These are phyloP conservation scores for Helicocarpus griseus DNA, from an alignment of 2,329 filamentous ascomycete genomes.

Conservation along the genomic window DNA sequence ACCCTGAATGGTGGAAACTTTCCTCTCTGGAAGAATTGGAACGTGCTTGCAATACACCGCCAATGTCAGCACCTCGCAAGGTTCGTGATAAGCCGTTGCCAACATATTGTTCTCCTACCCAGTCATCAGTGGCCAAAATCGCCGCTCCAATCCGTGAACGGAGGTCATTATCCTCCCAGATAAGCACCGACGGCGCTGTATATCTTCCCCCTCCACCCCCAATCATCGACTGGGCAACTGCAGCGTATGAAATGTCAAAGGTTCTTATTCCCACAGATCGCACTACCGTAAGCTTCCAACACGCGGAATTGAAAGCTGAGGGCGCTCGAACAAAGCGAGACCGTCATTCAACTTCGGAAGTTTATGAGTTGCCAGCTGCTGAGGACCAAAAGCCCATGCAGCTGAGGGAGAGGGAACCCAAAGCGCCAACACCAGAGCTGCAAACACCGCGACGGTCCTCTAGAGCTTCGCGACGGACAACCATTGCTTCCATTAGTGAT, in stretches of 20 bases:
- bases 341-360: constrained; percentile 45
- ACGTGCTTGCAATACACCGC: constrained; percentile 42
- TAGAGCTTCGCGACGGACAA: constrained; percentile 47
- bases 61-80: constrained; percentile 45
- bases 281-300: constrained; percentile 63
- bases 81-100: constrained; percentile 49
- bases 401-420: constrained; percentile 59
- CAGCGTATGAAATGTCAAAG: constrained; percentile 73
- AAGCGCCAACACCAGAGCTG: constrained; percentile 32
- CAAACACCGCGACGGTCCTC: constrained; percentile 44
- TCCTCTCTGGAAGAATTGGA: constrained; percentile 62
- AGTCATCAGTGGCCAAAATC: constrained; percentile 75
- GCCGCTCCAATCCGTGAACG: constrained; percentile 55
- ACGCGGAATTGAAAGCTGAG: constrained; percentile 68
- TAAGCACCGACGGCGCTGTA: constrained; percentile 36
- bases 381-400: constrained; percentile 56
- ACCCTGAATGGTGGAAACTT: constrained; percentile 62
- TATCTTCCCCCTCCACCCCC: constrained; percentile 60
- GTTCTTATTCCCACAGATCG: constrained; percentile 68
- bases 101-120: constrained; percentile 79
- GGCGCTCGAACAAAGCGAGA: constrained; percentile 55
- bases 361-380: constrained; percentile 26
- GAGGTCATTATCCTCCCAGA: constrained; percentile 20
- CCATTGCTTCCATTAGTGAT: constrained; percentile 46
- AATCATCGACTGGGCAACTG: constrained; percentile 74